phyloP scores from a whole-genome alignment of 495 filamentous ascomycete genomes.

The Xanthoparmelia taractica region DNA sequence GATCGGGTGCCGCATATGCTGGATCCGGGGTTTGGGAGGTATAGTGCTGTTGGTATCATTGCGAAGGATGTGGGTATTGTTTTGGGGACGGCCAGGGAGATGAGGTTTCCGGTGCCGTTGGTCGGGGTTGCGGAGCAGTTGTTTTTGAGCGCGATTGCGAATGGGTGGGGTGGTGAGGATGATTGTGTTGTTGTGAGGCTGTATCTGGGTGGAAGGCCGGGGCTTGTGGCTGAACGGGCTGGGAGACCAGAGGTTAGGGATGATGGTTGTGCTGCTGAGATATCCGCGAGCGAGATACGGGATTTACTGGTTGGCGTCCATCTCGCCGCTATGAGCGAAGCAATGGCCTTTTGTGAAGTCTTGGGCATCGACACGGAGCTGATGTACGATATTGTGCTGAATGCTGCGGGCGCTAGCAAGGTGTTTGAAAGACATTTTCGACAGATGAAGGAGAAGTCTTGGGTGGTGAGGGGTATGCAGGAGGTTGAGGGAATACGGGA shows the following conservation, averaged over 20 bases:
- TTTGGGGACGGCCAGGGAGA: slow-evolving; percentile 54
- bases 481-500: neutral
- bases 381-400: slow-evolving; percentile 58
- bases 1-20: slow-evolving; percentile 65
- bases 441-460: slow-evolving; percentile 41
- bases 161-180: slow-evolving; percentile 58
- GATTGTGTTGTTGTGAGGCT: slow-evolving; percentile 63
- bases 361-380: slow-evolving; percentile 58
- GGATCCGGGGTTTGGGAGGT: slow-evolving; percentile 41
- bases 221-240: slow-evolving; percentile 34
- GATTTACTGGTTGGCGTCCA: slow-evolving; percentile 57
- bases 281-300: slow-evolving; percentile 40
- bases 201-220: slow-evolving; percentile 40
- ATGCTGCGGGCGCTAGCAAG: slow-evolving; percentile 61
- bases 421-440: slow-evolving; percentile 52
- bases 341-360: slow-evolving; percentile 54
- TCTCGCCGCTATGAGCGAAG: slow-evolving; percentile 56
- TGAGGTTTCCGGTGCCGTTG: slow-evolving; percentile 61
- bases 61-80: slow-evolving; percentile 77
- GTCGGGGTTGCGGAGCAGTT: slow-evolving; percentile 62
- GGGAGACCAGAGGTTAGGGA: slow-evolving; percentile 26
- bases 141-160: slow-evolving; percentile 50
- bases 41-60: slow-evolving; percentile 66
- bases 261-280: neutral
- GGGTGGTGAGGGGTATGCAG: slow-evolving; percentile 6